Percentiles rank a stretch among this genome's conserved stretches.
These are phyloP conservation scores for Begonia fuchsioides DNA, from an alignment of 306 rosid species.

Conservation along the genomic window DNA sequence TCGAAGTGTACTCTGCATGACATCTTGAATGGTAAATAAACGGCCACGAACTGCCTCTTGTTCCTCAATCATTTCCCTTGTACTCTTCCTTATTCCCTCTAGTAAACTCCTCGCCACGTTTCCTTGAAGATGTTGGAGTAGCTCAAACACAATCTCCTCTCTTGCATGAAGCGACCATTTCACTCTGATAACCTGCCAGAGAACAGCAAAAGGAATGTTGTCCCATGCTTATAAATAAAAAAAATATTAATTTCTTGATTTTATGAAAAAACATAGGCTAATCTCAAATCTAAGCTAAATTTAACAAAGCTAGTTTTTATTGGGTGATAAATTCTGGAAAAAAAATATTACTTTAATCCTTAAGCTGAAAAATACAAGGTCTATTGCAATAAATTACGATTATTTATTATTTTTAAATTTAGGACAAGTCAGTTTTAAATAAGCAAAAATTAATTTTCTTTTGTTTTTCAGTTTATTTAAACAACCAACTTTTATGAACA, in stretches of 20 bases:
- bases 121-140: conserved; percentile 57
- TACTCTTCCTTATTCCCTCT: conserved; percentile 34
- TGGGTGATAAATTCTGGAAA: too few relatives aligned
- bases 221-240: too few relatives aligned
- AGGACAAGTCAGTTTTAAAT: too few relatives aligned
- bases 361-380: too few relatives aligned
- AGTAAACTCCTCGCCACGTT: conserved; percentile 26
- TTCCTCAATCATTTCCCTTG: conserved; percentile 54
- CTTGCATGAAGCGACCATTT: conserved; percentile 76
- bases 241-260: too few relatives aligned
- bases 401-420: too few relatives aligned
- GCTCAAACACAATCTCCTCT: conserved; percentile 52
- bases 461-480: background rate
- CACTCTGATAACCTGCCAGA: conserved; percentile 55
- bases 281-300: too few relatives aligned
- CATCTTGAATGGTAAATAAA: conserved; percentile 65
- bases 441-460: background rate
- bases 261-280: too few relatives aligned
- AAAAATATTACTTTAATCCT: too few relatives aligned
- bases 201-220: too few relatives aligned
- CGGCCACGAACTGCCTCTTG: conserved; percentile 66
- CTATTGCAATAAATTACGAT: too few relatives aligned
- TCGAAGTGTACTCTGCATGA: conserved; percentile 53
- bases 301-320: too few relatives aligned
- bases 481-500: background rate